Conservation (phyloP, 192 early-diverging fungal species). For the Coemansia nantahalensis region DNA sequence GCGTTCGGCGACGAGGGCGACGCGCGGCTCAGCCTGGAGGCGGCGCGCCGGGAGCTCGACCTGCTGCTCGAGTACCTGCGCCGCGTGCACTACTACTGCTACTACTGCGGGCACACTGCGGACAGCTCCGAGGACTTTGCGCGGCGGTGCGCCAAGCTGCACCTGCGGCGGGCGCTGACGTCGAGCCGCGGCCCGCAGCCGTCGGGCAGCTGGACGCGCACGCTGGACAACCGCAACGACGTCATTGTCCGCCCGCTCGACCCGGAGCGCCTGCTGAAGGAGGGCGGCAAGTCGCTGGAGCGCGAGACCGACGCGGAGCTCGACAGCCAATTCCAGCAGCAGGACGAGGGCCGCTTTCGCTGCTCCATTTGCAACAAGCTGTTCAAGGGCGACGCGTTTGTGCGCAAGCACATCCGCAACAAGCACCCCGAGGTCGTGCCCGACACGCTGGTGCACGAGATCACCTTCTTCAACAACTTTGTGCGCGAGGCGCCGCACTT, state of each 20-base stretch:
- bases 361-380: constrained; percentile 91
- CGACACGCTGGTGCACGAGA: constrained; percentile 62
- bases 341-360: constrained; percentile 80
- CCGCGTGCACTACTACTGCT: constrained; percentile 91
- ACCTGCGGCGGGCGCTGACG: constrained; percentile 51
- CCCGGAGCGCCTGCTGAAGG: constrained; percentile 46
- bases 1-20: constrained; percentile 9
- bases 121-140: constrained; percentile 81
- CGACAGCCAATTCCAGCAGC: constrained; percentile 44
- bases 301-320: constrained; percentile 47
- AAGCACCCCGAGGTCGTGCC: constrained; percentile 77
- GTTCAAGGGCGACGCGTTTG: constrained; percentile 92
- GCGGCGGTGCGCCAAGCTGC: constrained; percentile 68
- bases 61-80: constrained; percentile 82
- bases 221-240: constrained; percentile 55
- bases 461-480: constrained; percentile 84
- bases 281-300: constrained; percentile 54
- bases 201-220: constrained; percentile 46
- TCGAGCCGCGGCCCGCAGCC: constrained; percentile 29
- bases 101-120: constrained; percentile 87
- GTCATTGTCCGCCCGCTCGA: constrained; percentile 54
- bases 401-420: constrained; percentile 86
- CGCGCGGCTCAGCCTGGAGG: constrained; percentile 11
- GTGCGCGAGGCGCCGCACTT: constrained; percentile 83
- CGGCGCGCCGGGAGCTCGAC: constrained; percentile 61